These are phyloP conservation scores for cucumber (Cucumis sativus) DNA, from an alignment of 306 rosid species.

Conservation along the genomic window Cucumber_9930_V3 NC_026658.2:14520501-14521000, in stretches of 20 bases:
- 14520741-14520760: neutral
- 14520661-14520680: no score
- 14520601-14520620: no score
- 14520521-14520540: neutral
- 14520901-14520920: neutral
- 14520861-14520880: neutral
- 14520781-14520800: neutral
- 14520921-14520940: neutral
- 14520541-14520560: neutral
- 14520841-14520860: neutral
- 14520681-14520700: no score
- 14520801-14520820: neutral
- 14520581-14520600: no score
- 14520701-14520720: neutral
- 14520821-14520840: neutral
- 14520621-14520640: no score
- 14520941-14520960: neutral
- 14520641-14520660: no score
- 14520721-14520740: neutral
- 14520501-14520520: neutral
- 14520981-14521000: neutral
- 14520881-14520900: neutral
- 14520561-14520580: no score
- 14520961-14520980: no score
- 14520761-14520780: neutral